Percentiles rank a stretch among this genome's conserved stretches.
phyloP scores from a whole-genome alignment of 257 asterid species.

The Solanum medicagineum region DNA sequence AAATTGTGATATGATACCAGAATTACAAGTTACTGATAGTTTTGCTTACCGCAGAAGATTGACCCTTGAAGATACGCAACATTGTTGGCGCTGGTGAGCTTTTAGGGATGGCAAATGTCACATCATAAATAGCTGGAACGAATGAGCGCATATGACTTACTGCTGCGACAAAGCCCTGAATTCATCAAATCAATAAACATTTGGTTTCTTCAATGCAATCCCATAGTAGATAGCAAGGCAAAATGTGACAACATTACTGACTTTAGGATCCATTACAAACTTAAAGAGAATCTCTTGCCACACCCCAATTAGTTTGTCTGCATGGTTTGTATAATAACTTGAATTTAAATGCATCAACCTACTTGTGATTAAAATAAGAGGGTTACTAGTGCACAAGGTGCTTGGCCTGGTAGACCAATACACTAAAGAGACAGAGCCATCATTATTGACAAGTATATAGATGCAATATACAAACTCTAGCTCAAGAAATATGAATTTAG shows the following conservation, averaged over 20 bases:
- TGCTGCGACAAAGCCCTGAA: constrained; percentile 93
- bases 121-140: constrained; percentile 93
- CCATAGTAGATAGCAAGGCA: background rate
- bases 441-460: background rate
- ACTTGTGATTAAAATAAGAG: background rate
- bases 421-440: too few relatives aligned
- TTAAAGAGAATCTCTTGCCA: background rate
- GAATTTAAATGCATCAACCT: background rate
- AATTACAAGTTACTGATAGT: background rate
- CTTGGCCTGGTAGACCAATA: too few relatives aligned
- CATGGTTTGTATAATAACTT: background rate
- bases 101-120: constrained; percentile 78
- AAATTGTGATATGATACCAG: background rate
- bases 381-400: too few relatives aligned
- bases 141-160: constrained; percentile 78
- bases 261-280: background rate
- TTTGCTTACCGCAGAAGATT: constrained; percentile 70
- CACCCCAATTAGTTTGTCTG: background rate
- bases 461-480: background rate
- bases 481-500: background rate
- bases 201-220: background rate
- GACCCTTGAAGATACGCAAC: constrained; percentile 82
- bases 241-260: background rate
- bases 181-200: background rate
- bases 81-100: constrained; percentile 82